Evolutionary conservation across 2,329 filamentous ascomycete species (phyloP).

Genomic region (Pseudogymnoascus sp.): DNA sequence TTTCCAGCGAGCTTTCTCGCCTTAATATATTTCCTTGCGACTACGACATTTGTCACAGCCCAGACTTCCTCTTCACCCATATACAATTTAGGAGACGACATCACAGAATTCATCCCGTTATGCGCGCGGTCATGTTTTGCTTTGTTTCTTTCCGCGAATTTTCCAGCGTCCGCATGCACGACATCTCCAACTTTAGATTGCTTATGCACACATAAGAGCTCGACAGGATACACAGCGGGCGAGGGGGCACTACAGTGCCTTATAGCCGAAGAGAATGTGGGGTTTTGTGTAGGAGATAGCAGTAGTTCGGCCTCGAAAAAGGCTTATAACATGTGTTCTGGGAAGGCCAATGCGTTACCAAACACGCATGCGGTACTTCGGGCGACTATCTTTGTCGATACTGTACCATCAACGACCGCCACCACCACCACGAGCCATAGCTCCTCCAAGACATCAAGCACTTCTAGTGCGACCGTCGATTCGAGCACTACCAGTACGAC

Average conservation of each 20-base stretch:
- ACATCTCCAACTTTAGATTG: slow-evolving; percentile 47
- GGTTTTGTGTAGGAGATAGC: slow-evolving; percentile 40
- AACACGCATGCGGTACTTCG: slow-evolving; percentile 51
- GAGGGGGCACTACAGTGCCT: slow-evolving; percentile 64
- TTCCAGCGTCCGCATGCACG: slow-evolving; percentile 40
- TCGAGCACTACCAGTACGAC: slow-evolving; percentile 16
- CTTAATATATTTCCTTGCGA: background rate
- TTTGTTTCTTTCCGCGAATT: slow-evolving; percentile 54
- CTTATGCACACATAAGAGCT: slow-evolving; percentile 52
- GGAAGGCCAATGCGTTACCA: slow-evolving; percentile 39
- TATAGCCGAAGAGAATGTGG: slow-evolving; percentile 40
- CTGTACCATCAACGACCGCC: slow-evolving; percentile 22
- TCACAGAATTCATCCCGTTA: slow-evolving; percentile 24
- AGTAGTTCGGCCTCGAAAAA: slow-evolving; percentile 37
- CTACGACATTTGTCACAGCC: background rate
- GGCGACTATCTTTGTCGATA: slow-evolving; percentile 42
- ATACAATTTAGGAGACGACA: slow-evolving; percentile 12
- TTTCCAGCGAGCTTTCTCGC: background rate
- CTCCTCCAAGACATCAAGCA: slow-evolving; percentile 11
- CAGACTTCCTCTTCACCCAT: background rate
- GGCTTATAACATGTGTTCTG: slow-evolving; percentile 51
- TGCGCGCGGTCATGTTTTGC: slow-evolving; percentile 55
- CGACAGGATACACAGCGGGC: slow-evolving; percentile 58
- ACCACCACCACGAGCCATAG: slow-evolving; percentile 12
- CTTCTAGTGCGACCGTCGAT: slow-evolving; percentile 14